Base-by-base conservation (phyloP, 768 basidiomycete genomes). In the Exidia glandulosa region DNA sequence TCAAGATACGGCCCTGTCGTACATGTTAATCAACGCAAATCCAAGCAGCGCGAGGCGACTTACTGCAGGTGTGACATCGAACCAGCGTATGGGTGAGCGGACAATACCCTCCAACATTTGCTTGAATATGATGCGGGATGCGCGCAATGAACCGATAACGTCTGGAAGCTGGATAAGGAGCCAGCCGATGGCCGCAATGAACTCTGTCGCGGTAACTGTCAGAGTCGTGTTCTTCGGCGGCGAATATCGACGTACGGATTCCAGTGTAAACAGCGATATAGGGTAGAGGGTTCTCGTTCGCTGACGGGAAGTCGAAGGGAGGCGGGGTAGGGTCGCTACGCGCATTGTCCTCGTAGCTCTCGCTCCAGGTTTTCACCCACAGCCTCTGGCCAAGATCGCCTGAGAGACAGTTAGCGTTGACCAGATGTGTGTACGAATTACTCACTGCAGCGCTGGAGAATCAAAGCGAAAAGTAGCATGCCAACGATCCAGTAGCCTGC, bases 11-110 rank as follows among this genome's bases (percentile, higher is more conserved):
- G 10, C 50, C 50, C 41, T 45, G 19, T 7, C 7, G 19, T 37
- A 7, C 7, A 7, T 7, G 34, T 16, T 7, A 13, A 45, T 19
- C 41, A 45, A 19, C n/a, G n/a, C n/a, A n/a, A 14, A 45, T 19
- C 19, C 23, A 23, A 45, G 16, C 41, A 19, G 16, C 5, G 16
- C 5, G 10, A 19, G 19, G 19, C 16, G 41, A 45, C 41, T 12
- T 45, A 45, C 41, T 23, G 67, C 70, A 25, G 71, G 71, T 4
- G 67, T 71, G 32, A 60, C 63, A 57, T 70, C 71, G 50, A 69
- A 72, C 62, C 66, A 66, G 3, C 66, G 63, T 34, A 66, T 63
- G 4, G 67, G 68, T 3, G 67, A 67, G 12, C 62, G 62, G 13
- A 63, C 55, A 7, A 69, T 62, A 2, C 62, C 32, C 29, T 58